Percentiles rank a stretch among this genome's conserved stretches.
Conservation (phyloP, 176 grass and related monocot species). For the Aegilops umbellulata region DNA sequence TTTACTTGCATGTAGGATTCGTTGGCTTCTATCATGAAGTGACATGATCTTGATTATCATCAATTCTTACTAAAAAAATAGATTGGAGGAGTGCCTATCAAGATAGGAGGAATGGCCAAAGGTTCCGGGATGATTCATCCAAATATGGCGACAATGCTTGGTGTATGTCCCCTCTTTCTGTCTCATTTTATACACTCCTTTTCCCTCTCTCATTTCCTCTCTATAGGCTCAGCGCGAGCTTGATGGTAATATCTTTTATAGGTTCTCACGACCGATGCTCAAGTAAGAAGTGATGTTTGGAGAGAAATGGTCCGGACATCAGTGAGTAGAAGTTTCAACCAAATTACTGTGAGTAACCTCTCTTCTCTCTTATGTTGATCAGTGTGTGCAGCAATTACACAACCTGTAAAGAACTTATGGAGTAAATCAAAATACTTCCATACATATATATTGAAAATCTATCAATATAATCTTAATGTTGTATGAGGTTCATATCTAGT, state of each 20-base stretch:
- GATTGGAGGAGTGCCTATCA: constrained; percentile 88
- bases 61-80: constrained; percentile 44
- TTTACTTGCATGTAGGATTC: constrained; percentile 1
- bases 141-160: constrained; percentile 99
- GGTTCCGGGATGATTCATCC: constrained; percentile 99
- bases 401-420: background rate
- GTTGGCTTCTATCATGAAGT: background rate
- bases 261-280: constrained; percentile 97
- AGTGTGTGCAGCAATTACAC: background rate
- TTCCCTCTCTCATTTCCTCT: background rate
- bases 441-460: background rate
- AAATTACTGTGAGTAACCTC: constrained; percentile 76
- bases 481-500: background rate
- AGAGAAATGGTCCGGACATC: constrained; percentile 84
- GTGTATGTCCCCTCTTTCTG: constrained; percentile 49
- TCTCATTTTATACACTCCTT: background rate
- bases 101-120: constrained; percentile 96
- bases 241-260: constrained; percentile 36
- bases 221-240: background rate
- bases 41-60: constrained; percentile 1
- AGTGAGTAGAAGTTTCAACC: constrained; percentile 96
- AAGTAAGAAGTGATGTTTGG: constrained; percentile 69
- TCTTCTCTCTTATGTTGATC: background rate
- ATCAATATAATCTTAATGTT: background rate
- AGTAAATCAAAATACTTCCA: background rate